These are phyloP conservation scores for Trypanosoma conorhini DNA, from an alignment of 208 protist genomes.

Conservation along the genomic window DNA sequence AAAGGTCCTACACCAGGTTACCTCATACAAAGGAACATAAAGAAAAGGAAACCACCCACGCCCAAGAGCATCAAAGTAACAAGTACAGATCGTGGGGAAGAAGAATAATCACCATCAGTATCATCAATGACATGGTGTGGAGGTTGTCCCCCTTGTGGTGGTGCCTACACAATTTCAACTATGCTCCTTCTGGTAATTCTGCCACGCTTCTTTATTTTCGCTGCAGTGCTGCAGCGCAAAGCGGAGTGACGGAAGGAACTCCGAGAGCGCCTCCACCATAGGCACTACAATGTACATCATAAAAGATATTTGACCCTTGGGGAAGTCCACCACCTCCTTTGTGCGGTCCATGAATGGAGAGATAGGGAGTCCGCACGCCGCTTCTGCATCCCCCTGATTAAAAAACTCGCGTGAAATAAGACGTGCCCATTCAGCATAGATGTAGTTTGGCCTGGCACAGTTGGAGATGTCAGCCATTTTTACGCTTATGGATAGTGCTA, in stretches of 20 bases:
- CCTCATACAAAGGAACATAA: conserved; percentile 10
- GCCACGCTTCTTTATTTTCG: conserved; percentile 89
- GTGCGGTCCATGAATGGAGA: conserved; percentile 94
- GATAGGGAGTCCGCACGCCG: conserved; percentile 66
- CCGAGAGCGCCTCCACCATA: conserved; percentile 85
- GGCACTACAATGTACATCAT: conserved; percentile 93
- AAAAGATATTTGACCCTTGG: conserved; percentile 91
- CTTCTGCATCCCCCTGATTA: conserved; percentile 92
- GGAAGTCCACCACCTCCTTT: conserved; percentile 79
- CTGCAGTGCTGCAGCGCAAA: conserved; percentile 79
- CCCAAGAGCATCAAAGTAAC: conserved; percentile 16
- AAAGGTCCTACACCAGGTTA: not conserved
- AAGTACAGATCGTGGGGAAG: not conserved
- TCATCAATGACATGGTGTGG: no score
- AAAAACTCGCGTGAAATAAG: conserved; percentile 94
- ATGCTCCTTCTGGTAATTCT: conserved; percentile 42
- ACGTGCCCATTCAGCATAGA: conserved; percentile 91
- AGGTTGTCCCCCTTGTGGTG: conserved; percentile 8
- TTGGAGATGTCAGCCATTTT: conserved; percentile 97
- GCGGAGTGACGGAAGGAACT: conserved; percentile 77
- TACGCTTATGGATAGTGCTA: conserved; percentile 92
- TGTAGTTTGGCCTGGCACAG: conserved; percentile 82
- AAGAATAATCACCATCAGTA: not conserved
- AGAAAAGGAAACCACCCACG: conserved; percentile 4
- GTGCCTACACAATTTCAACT: not conserved